Percentiles rank a stretch among this genome's conserved stretches.
Evolutionary conservation across 176 grass and related monocot genomes (phyloP).

Genomic region (Otatea glauca): DNA sequence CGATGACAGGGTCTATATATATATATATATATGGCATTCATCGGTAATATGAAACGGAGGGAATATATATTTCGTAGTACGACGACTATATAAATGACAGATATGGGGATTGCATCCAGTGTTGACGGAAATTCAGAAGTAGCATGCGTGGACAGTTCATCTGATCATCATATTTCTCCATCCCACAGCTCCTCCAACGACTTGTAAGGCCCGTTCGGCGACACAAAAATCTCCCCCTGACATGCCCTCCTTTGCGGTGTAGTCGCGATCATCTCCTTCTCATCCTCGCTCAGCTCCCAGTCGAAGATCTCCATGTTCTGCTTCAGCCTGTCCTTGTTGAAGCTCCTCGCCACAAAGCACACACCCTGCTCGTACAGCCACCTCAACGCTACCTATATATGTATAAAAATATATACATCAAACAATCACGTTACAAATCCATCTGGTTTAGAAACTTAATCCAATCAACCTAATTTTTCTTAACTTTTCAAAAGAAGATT

Average conservation of each 20-base stretch:
- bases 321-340: conserved; percentile 58
- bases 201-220: conserved; percentile 57
- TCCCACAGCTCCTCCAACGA: conserved; percentile 70
- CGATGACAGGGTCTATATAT: no score
- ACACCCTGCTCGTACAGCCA: conserved; percentile 70
- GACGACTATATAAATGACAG: no score
- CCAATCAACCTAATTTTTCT: neutral
- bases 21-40: no score
- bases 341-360: conserved; percentile 61
- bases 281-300: conserved; percentile 52
- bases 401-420: neutral
- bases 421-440: no score
- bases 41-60: no score
- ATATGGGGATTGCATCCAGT: no score
- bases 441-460: no score
- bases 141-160: no score
- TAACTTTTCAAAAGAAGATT: neutral
- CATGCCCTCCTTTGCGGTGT: conserved; percentile 53
- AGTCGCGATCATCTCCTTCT: neutral
- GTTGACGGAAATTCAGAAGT: no score
- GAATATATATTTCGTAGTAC: no score
- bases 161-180: conserved; percentile 50
- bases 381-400: conserved; percentile 54
- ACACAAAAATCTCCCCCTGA: conserved; percentile 44
- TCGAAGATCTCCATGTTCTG: conserved; percentile 79